Conservation (phyloP, 345 rosid species). For the Populus ilicifolia region DNA sequence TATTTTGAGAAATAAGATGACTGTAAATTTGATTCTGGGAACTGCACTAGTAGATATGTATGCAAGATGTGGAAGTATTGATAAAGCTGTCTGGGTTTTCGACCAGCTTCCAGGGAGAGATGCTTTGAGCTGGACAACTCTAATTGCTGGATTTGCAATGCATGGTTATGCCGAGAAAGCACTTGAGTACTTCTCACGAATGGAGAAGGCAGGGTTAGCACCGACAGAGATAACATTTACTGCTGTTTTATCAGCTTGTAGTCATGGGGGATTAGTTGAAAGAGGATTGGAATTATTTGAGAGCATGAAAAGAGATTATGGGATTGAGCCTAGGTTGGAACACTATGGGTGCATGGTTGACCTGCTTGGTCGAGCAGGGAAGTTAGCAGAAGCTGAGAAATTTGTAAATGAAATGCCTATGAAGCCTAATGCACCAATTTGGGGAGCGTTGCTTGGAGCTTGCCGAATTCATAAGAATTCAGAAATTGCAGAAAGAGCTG, state of each 20-base stretch:
- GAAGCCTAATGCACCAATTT: slow-evolving; percentile 61
- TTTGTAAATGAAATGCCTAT: slow-evolving; percentile 56
- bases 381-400: slow-evolving; percentile 57
- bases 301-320: slow-evolving; percentile 43
- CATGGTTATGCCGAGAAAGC: slow-evolving; percentile 58
- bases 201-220: slow-evolving; percentile 43
- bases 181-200: slow-evolving; percentile 40
- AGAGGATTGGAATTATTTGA: slow-evolving; percentile 57
- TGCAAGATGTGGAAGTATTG: slow-evolving; percentile 60
- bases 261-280: slow-evolving; percentile 64
- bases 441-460: slow-evolving; percentile 80
- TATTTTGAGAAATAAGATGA: slow-evolving; percentile 35
- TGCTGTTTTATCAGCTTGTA: slow-evolving; percentile 64
- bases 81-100: slow-evolving; percentile 50
- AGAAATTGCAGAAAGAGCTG: slow-evolving; percentile 59
- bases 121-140: slow-evolving; percentile 59
- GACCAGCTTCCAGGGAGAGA: slow-evolving; percentile 48
- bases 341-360: slow-evolving; percentile 83
- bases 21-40: slow-evolving; percentile 52
- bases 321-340: slow-evolving; percentile 58
- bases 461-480: slow-evolving; percentile 60
- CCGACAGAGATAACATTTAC: slow-evolving; percentile 63
- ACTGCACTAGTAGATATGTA: slow-evolving; percentile 74
- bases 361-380: slow-evolving; percentile 74
- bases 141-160: slow-evolving; percentile 64